phyloP scores from a whole-genome alignment of 23 red algal species.

The Gracilaria gracilis region DNA sequence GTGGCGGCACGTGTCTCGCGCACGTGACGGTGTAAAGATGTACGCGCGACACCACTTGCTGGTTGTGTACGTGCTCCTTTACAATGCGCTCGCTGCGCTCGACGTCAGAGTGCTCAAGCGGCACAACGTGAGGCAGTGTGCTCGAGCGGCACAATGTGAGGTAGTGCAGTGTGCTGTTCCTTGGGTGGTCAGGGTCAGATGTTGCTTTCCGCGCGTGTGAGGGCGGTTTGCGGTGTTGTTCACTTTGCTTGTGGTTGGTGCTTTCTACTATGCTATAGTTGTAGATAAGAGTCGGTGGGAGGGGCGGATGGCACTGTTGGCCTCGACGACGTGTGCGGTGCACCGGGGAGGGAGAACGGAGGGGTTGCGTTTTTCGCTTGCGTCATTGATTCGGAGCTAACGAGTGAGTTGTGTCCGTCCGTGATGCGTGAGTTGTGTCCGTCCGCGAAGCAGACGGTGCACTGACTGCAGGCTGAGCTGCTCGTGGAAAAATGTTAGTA shows the following conservation, averaged over 20 bases:
- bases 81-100: conserved; percentile 2
- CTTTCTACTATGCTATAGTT: no score
- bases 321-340: no score
- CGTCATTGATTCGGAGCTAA: background rate
- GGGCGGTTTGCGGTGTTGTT: no score
- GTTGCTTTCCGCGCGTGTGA: background rate
- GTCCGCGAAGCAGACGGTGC: background rate
- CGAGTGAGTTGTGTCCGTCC: background rate
- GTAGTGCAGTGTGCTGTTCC: no score
- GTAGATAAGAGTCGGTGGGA: background rate
- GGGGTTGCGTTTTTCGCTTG: background rate
- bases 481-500: no score
- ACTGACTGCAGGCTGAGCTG: background rate
- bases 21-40: conserved; percentile 25
- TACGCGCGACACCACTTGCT: background rate
- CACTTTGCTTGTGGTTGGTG: no score
- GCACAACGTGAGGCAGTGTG: no score
- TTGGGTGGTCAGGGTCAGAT: background rate
- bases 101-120: background rate
- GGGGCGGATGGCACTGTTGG: background rate
- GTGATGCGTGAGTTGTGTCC: background rate
- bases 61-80: conserved; percentile 6
- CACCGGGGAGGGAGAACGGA: background rate
- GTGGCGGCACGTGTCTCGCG: conserved; percentile 23
- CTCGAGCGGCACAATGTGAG: no score